These are phyloP conservation scores for Xylaria sp. DNA, from an alignment of 495 filamentous ascomycete genomes.

Conservation along the genomic window DNA sequence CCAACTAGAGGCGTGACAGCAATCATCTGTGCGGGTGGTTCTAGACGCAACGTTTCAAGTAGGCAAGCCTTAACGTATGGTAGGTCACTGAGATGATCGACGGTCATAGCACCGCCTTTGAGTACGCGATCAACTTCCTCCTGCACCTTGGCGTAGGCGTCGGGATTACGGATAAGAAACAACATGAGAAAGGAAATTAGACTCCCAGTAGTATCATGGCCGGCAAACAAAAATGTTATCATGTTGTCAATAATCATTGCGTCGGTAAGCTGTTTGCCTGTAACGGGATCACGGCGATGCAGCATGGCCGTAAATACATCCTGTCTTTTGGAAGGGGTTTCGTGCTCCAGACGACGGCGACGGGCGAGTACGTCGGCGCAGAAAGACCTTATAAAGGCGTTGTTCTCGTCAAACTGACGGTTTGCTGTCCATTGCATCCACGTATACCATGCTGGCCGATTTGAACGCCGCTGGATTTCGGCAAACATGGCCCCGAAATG, in stretches of 20 bases:
- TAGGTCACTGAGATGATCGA: background rate
- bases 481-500: background rate
- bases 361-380: background rate
- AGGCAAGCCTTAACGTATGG: background rate
- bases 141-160: background rate
- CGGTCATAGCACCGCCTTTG: background rate
- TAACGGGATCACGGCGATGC: background rate
- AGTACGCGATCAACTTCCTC: background rate
- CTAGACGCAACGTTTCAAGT: background rate
- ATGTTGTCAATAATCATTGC: background rate
- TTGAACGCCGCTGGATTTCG: background rate
- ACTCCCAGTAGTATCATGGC: background rate
- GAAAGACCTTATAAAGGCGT: background rate
- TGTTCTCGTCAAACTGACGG: background rate
- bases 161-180: background rate
- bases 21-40: background rate
- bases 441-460: background rate
- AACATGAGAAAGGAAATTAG: background rate
- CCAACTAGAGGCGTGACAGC: background rate
- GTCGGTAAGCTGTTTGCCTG: background rate
- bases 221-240: background rate
- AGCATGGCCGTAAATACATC: background rate
- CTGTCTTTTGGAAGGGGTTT: background rate
- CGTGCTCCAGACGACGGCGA: background rate
- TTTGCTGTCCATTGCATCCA: background rate